Evolutionary conservation across 441 rosid species (phyloP).

Genomic region (Manihot esculenta): DNA sequence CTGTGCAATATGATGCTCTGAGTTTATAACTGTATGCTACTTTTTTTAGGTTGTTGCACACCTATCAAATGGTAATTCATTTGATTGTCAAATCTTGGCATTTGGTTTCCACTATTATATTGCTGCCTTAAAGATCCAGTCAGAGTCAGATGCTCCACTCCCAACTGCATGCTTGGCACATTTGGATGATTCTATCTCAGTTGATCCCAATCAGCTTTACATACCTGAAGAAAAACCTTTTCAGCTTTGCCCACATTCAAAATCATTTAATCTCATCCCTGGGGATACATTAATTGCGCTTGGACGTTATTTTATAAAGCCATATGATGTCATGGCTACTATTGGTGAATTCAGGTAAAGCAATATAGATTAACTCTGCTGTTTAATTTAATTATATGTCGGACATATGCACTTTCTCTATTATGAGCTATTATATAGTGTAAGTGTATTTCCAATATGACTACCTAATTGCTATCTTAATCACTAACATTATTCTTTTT

Average conservation of each 20-base stretch:
- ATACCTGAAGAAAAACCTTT: background rate
- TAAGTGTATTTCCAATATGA: background rate
- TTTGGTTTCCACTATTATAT: no score
- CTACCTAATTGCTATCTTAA: background rate
- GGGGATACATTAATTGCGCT: slow-evolving; percentile 11
- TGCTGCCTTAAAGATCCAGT: no score
- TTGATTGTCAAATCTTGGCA: no score
- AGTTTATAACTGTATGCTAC: no score
- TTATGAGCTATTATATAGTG: no score
- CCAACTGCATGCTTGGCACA: background rate
- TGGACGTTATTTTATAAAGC: slow-evolving; percentile 7
- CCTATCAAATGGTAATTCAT: no score
- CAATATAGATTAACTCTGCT: background rate
- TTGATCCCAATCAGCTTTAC: background rate
- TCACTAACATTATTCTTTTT: background rate
- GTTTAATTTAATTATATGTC: background rate
- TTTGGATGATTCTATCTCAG: no score
- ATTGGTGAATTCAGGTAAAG: no score
- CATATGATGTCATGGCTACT: background rate
- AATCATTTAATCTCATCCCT: slow-evolving; percentile 1
- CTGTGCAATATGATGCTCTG: no score
- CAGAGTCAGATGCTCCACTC: background rate
- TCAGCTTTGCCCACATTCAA: slow-evolving; percentile 3
- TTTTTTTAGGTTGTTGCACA: no score
- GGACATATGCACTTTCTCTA: background rate